Evolutionary conservation across 352 stramenopile species (phyloP), one percentile per base, ranked within the genome.

Genomic region (Labyrinthula sp.): DNA sequence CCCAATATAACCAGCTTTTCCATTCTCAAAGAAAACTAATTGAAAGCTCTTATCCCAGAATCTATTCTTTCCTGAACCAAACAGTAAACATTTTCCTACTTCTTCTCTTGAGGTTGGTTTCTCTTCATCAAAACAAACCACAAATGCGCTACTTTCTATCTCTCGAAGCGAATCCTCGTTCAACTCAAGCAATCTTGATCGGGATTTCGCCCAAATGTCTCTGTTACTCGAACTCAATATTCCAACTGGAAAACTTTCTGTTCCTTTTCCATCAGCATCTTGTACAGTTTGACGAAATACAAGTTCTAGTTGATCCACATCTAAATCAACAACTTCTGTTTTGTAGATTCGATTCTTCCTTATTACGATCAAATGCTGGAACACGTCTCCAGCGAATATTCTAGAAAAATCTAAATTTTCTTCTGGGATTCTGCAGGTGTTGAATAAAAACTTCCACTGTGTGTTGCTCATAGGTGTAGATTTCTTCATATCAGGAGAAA

Each of bases 21-120:
- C 83, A 61, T 96, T 95, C 25, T 82, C 71, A 41, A 90, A 82
- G 36, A 92, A 82, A 47, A 95, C 76, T 22, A 97, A 55, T 59
- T 91, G 88, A 56, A 95, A 80, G 8, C 80, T 81, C 64, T 97
- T 97, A 67, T 95, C 87, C 61, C 93, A 95, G 77, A 79, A 95
- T 30, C 85, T 80, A 67, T 95, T 95, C 49, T 73, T 67, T 21
- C 82, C 82, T 33, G 87, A 72, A 26, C 73, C 75, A 1, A 81
- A 67, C 38, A 85, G 61, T 22, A 49, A 17, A 4, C 22, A 24
- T 8, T 22, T 17, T 24, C 10, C 29, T 33, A 71, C 62, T 38
- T 83, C 71, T 39, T 85, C 75, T 54, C 73, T 74, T 0, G 66
- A 78, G 12, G 71, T 60, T 0, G 72, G 71, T 20, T 67, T 76